Evolutionary conservation across 163 green algal species (phyloP), one percentile per base, ranked within the genome.

Genomic region (Scenedesmus sp.): DNA sequence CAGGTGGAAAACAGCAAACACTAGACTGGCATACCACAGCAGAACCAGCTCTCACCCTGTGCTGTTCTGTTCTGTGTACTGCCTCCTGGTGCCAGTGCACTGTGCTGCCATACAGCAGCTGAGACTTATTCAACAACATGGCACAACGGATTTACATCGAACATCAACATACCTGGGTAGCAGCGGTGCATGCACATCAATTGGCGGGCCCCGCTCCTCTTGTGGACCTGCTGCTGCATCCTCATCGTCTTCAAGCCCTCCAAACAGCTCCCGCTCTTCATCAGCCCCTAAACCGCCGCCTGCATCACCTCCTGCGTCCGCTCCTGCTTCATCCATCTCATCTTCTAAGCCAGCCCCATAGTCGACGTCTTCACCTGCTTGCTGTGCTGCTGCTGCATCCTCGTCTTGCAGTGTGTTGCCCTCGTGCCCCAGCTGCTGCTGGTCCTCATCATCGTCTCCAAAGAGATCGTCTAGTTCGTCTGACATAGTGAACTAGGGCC

Each of bases 171-270:
- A 89, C 30, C 83, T 72, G 44, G 93, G 89, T 30, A 93, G 46
- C 43, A 96, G 85, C 20, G 92, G 91, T 0, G 89, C 91, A 2
- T 91, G 88, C 1, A 96, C 87, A 18, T 90, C 61, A 79, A 97
- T 94, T 22, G 94, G 94, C 20, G 93, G 92, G 2, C 91, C 94
- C 4, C 73, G 83, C 70, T 86, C 70, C 33, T 92, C 73, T 49
- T 88, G 40, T 3, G 40, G 81, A 22, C 46, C 33, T 78, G 65
- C 16, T 76, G 81, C 88, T 65, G 44, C 81, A 49, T 89, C 81
- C n/a, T 92, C 88, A 43, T 92, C 81, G n/a, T 81, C 49, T 72
- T 72, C 59, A 1, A 76, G 26, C 4, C 43, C 87, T 2, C 78
- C 87, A 83, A 91, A 87, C 26, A 87, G 87, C 51, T 91, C 87